These are phyloP conservation scores for Tulasnella sp. DNA, from an alignment of 768 basidiomycete genomes.

Conservation along the genomic window DNA sequence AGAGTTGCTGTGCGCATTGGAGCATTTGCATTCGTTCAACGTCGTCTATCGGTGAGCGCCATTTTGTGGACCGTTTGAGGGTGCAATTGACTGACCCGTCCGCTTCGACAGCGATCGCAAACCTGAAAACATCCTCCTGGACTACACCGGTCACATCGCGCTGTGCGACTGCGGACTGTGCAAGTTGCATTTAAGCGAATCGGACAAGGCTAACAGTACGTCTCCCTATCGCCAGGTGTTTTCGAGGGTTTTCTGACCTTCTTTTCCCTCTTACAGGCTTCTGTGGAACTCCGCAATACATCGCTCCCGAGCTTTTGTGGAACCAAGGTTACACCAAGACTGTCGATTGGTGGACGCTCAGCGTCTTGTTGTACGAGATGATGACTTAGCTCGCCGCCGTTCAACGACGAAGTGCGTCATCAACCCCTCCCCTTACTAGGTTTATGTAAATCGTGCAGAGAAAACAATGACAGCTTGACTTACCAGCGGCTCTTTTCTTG, in stretches of 20 bases:
- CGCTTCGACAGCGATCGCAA: slow-evolving; percentile 70
- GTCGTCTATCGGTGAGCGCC: slow-evolving; percentile 82
- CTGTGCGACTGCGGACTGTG: slow-evolving; percentile 95
- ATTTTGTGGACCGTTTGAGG: neutral
- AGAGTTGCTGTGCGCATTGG: slow-evolving; percentile 90
- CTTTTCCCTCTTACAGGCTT: slow-evolving; percentile 51
- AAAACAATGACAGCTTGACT: no score
- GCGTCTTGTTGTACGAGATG: slow-evolving; percentile 97
- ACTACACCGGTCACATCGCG: slow-evolving; percentile 97
- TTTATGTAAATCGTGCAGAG: no score
- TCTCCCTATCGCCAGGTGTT: neutral
- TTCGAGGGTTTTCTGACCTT: no score
- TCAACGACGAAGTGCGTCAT: slow-evolving; percentile 77
- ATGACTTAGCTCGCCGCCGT: slow-evolving; percentile 94
- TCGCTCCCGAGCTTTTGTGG: slow-evolving; percentile 97
- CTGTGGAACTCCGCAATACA: slow-evolving; percentile 98
- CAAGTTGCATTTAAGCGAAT: slow-evolving; percentile 95
- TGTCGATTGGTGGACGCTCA: slow-evolving; percentile 99
- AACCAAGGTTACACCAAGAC: slow-evolving; percentile 95
- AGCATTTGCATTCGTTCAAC: slow-evolving; percentile 95
- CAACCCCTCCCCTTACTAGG: slow-evolving; percentile 31
- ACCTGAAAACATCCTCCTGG: slow-evolving; percentile 95
- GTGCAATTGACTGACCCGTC: neutral
- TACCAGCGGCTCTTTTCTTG: no score
- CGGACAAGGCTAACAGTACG: slow-evolving; percentile 94